Evolutionary conservation across 2,329 filamentous ascomycete species (phyloP), one percentile per base, ranked within the genome.

Genomic region (Claviceps digitariae): DNA sequence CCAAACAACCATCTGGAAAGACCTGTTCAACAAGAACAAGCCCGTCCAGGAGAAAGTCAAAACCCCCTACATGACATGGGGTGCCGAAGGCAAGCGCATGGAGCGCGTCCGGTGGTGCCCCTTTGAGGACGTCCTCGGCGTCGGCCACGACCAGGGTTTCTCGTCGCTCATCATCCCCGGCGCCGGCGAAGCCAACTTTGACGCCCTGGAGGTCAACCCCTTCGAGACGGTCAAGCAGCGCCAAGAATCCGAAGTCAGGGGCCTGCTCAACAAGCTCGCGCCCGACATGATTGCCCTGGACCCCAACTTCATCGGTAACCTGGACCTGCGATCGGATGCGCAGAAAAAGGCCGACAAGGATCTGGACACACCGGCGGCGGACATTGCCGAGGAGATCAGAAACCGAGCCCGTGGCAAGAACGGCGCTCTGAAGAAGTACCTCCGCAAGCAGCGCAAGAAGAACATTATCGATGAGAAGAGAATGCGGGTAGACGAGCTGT

Each of bases 381-480:
- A 79, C 60, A 64, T 81, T 13, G 77, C 75, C 56, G 79, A 80
- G 55, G 78, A 84, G 64, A 78, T 84, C 52, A 75, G 79, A 69
- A 93, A 96, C 66, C 79, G 85, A 53, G 89, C 87, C 20, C 76
- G 91, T 54, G 93, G 93, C 52, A 89, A 90, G 76, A 98, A 95
- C 65, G 90, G 86, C 60, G 87, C 87, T 55, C 71, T 97, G 58
- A 83, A 89, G 64, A 90, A 90, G 67, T 90, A 94, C 66, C 70
- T 97, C 64, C 76, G 93, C 59, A 97, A 97, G 81, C 90, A 93
- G 73, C 83, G 88, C 47, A 84, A 85, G 64, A 88, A 86, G 77
- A 97, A 97, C 67, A 81, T 98, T 54, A 90, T 98, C 67, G 93
- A 98, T 73, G 93, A 96, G 76, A 90, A 91, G 78, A 84, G 87